Evolutionary conservation across 805 yeast genomes (phyloP), one percentile per base, ranked within the genome.

Genomic region (Ogataea ganodermae): DNA sequence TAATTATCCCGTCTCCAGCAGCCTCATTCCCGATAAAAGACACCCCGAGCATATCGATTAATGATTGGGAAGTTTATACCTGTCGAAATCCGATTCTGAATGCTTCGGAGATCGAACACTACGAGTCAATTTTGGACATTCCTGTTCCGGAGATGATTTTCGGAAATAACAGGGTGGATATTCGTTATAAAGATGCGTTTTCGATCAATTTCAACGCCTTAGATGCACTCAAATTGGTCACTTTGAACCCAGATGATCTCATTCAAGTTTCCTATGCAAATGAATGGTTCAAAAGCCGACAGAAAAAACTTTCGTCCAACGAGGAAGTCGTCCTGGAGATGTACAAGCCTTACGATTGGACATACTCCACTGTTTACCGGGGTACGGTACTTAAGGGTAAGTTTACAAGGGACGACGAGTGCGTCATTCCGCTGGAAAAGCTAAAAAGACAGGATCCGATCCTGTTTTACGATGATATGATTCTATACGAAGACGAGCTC

Each of bases 101-200:
- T 54, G 74, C 90, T 1, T 72, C 66, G 1, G 96, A 90, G 60
- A 77, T 92, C 47, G 96, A 89, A 48, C 67, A 67, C 2, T 76
- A 84, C 59, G 86, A 81, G 50, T 64, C 77, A 4, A 62, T 82
- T 44, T 75, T 85, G 44, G 82, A 82, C 13, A 80, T 92, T 51
- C 96, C 98, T 0, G 68, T 92, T 35, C 99, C 99, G 0, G 99
- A 94, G 65, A 94, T 94, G 98, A 90, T 94, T 5, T 94, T 94
- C 69, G 98, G 98, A 8, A 81, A 87, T 56, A 91, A 87, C 61
- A 67, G 68, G 47, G 81, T 90, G 9, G 76, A 73, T 67, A 28
- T 79, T 7, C 22, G 40, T 6, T 50, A 48, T 39, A 50, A 50
- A 51, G 63, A 30, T 3, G 32, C 49, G 23, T 61, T 64, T 21